Evolutionary conservation across 768 basidiomycete species (phyloP), one percentile per base, ranked within the genome.

Genomic region (Rhodotorula graminis): DNA sequence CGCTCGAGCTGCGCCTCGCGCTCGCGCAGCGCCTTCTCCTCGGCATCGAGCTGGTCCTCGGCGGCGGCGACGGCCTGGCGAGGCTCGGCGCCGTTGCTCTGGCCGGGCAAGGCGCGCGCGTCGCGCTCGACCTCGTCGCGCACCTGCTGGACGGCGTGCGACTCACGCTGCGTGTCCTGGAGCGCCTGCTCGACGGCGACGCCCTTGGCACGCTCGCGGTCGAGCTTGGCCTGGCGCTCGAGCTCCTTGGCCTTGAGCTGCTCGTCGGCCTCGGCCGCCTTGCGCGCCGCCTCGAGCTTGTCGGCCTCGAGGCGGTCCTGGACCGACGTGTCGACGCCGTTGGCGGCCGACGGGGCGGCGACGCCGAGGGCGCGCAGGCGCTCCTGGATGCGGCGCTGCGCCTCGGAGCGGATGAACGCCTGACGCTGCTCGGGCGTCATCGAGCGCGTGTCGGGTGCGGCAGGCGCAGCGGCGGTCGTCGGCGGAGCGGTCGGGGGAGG

Each of bases 251-350:
- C 90, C 75, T 89, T 89, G 4, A 90, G 89, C 76, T 90, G 88
- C 73, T 85, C 85, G 80, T 96, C 93, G 0, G 92, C 93, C 61
- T 85, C 82, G 27, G 60, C 85, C 0, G 86, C 87, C 80, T 90
- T 92, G 80, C 92, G 90, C 74, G 93, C 93, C 0, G 94, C 94
- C 79, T 96, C 95, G 79, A 86, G 88, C 84, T 89, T 90, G 78
- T 98, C 95, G 76, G 88, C 84, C 50, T 86, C 88, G 11, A 98
- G 85, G 18, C 94, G 84, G 75, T 93, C 90, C 79, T 92, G 90
- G 6, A 96, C 92, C 64, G 84, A 86, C 14, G 86, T 88, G 80
- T 96, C 94, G 18, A 93, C 83, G 40, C 59, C 59, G 25, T 14
- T 87, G 80, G 42, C 85, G 81, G 84, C 77, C 0, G 82, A 55